Base-by-base conservation (phyloP, 306 rosid species). In the Quercus suber region DNA sequence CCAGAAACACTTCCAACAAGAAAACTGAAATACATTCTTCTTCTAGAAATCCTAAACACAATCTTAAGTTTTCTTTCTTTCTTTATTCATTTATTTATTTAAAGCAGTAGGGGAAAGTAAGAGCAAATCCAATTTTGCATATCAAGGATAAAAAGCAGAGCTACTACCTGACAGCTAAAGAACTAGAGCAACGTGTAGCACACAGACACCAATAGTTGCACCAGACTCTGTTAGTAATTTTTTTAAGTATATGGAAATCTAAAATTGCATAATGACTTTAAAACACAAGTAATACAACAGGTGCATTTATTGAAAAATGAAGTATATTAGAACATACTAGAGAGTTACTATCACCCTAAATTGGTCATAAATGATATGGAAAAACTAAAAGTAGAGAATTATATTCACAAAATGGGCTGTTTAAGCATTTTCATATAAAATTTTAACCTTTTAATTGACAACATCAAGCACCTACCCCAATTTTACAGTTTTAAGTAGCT, bases 161-260 rank as follows among this genome's bases (percentile, higher is more conserved):
- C 45, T 69, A 75, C 74, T 84, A 94, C 97, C 97, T 94, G 70
- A 91, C 95, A 81, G 99, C 99, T 84, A 94, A 88, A 3, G 99
- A 94, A 73, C 99, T 97, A 67, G 99, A 94, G 85, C 99, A 94
- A 74, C 99, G 97, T 69, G 99, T 94, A 72, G 99, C 97, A 80
- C 99, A 92, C 97, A 94, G 92, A 75, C 99, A 97, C 99, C 99
- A 61, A 94, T 94, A 81, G 97, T 92, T 81, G 99, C 99, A 75
- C 99, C 97, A 80, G 97, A 97, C 76, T 97, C 99, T 94, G 90
- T 85, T 80, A 56, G 79, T 79, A n/a, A 75, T 69, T 69, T 27
- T 30, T 30, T 59, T 49, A 60, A 56, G 43, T 18, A 52, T 59
- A 71, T 65, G 55, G 76, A 58, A 49, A 68, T 28, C 41, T 49